A percentile compares a stretch with the other conserved stretches of the same genome.
These are phyloP conservation scores for Fusarium bactridioides DNA, from an alignment of 2,329 filamentous ascomycete genomes.

Conservation along the genomic window DNA sequence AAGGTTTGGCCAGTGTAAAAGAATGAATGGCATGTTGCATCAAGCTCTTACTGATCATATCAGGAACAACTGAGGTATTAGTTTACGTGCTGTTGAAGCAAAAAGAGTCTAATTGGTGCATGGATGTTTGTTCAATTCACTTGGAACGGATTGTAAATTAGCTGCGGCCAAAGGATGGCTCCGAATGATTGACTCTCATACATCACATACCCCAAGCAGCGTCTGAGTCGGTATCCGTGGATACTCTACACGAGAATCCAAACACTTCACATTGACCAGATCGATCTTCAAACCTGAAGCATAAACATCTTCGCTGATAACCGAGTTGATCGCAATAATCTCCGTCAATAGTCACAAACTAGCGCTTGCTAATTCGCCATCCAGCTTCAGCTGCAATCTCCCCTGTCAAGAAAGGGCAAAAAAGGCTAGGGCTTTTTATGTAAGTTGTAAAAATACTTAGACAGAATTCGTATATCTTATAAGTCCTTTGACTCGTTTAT, in stretches of 20 bases:
- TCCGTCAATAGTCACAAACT: not conserved
- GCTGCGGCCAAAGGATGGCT: not conserved
- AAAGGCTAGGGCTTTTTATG: rapidly evolving
- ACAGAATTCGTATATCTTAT: rapidly evolving
- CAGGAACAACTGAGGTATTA: not conserved
- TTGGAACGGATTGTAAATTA: not conserved
- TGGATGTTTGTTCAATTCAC: not conserved
- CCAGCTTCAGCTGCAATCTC: not conserved
- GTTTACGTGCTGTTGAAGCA: no score
- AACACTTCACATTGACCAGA: not conserved
- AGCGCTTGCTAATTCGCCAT: not conserved
- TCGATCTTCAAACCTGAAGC: not conserved
- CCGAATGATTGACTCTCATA: not conserved
- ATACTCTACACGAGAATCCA: not conserved
- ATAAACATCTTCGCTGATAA: not conserved
- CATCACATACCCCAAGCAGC: not conserved
- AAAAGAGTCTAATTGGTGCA: not conserved
- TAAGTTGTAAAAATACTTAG: rapidly evolving
- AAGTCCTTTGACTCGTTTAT: rapidly evolving
- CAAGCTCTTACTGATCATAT: not conserved
- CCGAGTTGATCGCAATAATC: not conserved
- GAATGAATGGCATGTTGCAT: not conserved
- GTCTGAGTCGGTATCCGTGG: no score
- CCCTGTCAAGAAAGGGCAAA: not conserved
- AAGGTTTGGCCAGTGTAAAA: not conserved